Base-by-base conservation (phyloP, 1,284 basidiomycete species). In the Cystodermella granulosa region DNA sequence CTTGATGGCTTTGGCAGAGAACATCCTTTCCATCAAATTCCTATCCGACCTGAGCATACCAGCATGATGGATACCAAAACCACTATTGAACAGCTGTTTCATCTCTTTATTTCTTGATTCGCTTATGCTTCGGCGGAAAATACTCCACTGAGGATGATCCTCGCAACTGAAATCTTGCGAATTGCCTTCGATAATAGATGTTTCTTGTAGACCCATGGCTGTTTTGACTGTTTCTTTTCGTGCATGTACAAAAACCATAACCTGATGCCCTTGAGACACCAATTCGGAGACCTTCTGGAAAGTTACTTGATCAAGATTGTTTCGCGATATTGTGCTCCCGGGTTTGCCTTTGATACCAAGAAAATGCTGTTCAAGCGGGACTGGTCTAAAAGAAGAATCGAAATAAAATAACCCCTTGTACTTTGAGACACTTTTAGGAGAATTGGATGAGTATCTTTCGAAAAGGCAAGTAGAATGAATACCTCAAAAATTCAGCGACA, bases 171-270 rank as follows among this genome's bases (percentile, higher is more conserved):
- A 92, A 28, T 89, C 75, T 26, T 90, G 90, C 7, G 79, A 59
- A 35, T 76, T 76, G 1, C 84, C 90, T 54, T 97, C 91, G 15
- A 75, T 66, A 6, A 79, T 61, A 1, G 92, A 86, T 51, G 86
- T 79, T 53, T 98, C 96, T 48, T 84, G 83, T 14, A 99, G 74
- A n/a, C 79, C 80, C 58, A 84, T 72, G 0, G 94, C 93, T 0
- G 91, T 83, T 63, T 96, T 97, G 50, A 99, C 96, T 0, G 96
- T 99, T 61, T 98, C 96, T 67, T 97, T 98, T 22, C 96, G 81
- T 15, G 96, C 92, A 65, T 99, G 96, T 8, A 99, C 96, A 60
- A 99, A 99, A 1, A 99, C 92, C 95, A 99, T 98, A 48, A 98
- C 93, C 66, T 98, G 96, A 66, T 99, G 96, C 1, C 92, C 94